Evolutionary conservation across 352 stramenopile species (phyloP).

Genomic region (Phytophthora megakarya): DNA sequence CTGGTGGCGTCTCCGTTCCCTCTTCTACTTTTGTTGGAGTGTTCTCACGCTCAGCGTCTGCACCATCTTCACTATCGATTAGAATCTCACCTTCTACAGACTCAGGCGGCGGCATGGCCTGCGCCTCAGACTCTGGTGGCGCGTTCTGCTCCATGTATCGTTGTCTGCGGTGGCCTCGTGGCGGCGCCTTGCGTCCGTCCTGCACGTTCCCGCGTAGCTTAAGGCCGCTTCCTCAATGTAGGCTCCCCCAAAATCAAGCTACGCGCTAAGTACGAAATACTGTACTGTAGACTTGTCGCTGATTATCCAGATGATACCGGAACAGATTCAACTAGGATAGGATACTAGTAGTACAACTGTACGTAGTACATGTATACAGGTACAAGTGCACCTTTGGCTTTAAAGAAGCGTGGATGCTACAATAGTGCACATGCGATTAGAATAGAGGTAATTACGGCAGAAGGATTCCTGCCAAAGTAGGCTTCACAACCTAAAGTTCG

Average conservation of each 20-base stretch:
- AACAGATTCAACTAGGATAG: too few relatives aligned
- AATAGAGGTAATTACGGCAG: too few relatives aligned
- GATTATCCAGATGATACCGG: conserved; percentile 2
- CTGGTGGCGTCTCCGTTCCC: background rate
- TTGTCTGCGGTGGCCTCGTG: background rate
- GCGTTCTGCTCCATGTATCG: conserved; percentile 32
- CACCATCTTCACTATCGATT: background rate
- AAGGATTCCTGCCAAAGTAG: too few relatives aligned
- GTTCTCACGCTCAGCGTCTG: conserved; percentile 6
- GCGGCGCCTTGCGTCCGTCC: background rate
- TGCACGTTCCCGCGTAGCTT: conserved; percentile 3
- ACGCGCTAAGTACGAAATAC: conserved; percentile 35
- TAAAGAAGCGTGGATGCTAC: too few relatives aligned
- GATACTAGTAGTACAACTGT: too few relatives aligned
- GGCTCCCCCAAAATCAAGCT: conserved; percentile 17
- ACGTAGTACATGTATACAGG: too few relatives aligned
- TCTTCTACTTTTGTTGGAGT: conserved; percentile 3
- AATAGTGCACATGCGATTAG: too few relatives aligned
- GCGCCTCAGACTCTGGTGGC: conserved; percentile 11
- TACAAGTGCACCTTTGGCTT: too few relatives aligned
- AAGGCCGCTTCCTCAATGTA: conserved; percentile 24
- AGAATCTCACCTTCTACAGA: background rate
- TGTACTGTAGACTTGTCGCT: conserved; percentile 20
- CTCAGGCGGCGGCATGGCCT: background rate
- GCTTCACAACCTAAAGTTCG: too few relatives aligned